phyloP scores from a whole-genome alignment of 2,329 filamentous ascomycete species.

The Xylaria sp. region DNA sequence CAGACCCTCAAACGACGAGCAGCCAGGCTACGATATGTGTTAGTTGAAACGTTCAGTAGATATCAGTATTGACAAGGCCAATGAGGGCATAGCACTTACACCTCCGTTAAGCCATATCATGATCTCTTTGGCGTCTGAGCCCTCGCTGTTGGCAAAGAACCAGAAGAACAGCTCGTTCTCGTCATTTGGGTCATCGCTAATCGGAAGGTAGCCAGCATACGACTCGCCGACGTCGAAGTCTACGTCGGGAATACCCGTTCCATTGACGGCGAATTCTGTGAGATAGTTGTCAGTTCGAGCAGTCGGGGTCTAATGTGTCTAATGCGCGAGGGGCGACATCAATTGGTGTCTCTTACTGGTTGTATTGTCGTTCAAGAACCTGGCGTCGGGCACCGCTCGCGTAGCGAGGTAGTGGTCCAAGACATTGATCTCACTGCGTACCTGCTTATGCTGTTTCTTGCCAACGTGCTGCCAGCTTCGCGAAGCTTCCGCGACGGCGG shows the following conservation, averaged over 20 bases:
- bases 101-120: constrained; percentile 64
- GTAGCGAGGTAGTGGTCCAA: constrained; percentile 44
- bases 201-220: constrained; percentile 68
- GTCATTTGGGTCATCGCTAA: constrained; percentile 57
- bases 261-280: constrained; percentile 69
- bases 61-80: neutral
- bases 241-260: constrained; percentile 71
- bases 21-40: constrained; percentile 59
- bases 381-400: constrained; percentile 41
- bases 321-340: neutral
- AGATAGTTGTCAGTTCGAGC: constrained; percentile 18
- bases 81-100: constrained; percentile 48
- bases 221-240: constrained; percentile 71
- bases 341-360: constrained; percentile 42
- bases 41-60: constrained; percentile 10
- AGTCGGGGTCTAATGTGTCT: neutral
- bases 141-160: constrained; percentile 64
- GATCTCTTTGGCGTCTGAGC: constrained; percentile 60
- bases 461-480: constrained; percentile 50
- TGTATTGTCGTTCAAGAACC: constrained; percentile 48
- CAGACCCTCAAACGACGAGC: constrained; percentile 73
- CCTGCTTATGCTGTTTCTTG: constrained; percentile 42
- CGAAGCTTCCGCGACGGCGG: constrained; percentile 37
- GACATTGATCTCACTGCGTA: constrained; percentile 26
- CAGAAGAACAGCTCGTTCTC: constrained; percentile 64